Base-by-base conservation (phyloP, 1,284 basidiomycete genomes). In the Austroboletus novae-zelandiae region DNA sequence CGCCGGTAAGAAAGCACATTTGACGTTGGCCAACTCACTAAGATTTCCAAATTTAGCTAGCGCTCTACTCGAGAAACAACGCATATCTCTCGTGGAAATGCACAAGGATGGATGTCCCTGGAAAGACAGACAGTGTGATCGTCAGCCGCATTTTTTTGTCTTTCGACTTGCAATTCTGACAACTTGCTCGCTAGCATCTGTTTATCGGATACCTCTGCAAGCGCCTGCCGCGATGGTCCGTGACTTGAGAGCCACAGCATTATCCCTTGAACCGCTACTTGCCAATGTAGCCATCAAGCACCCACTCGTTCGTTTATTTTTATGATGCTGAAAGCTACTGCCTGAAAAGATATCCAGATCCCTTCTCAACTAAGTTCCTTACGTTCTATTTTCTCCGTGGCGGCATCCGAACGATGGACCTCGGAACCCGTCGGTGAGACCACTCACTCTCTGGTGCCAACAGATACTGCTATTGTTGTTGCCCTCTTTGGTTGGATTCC, bases 31-130 rank as follows among this genome's bases (percentile, higher is more conserved):
- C n/a, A 47, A 40, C 15, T 45, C 55, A 41, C 65, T 64, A 9
- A 60, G 3, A 43, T 40, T 31, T 23, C 37, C 14, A n/a, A 11
- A 18, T 61, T 11, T 57, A 88, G 88, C 83, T 39, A 81, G 78
- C 63, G 64, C 80, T 14, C 71, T 91, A 51, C 70, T 89, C 30
- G 86, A 89, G 63, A 90, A 85, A 60, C 89, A 91, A 62, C 76
- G 77, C 7, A 55, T 62, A 4, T 78, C 77, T 36, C 69, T 91
- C 9, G 79, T 90, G 1, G 77, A 80, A 13, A 76, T 76, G 62
- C 89, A 91, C 64, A 90, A 89, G 64, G 74, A 81, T 47, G 85
- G 86, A 1, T 91, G 89, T 61, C 89, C 89, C 3, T 91, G 89
- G 89, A 88, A 80, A 65, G 74, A 75, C 30, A 77, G 80, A 48